Conservation (phyloP, 2,329 filamentous ascomycete species). For the Aotearoamyces nothofagi region DNA sequence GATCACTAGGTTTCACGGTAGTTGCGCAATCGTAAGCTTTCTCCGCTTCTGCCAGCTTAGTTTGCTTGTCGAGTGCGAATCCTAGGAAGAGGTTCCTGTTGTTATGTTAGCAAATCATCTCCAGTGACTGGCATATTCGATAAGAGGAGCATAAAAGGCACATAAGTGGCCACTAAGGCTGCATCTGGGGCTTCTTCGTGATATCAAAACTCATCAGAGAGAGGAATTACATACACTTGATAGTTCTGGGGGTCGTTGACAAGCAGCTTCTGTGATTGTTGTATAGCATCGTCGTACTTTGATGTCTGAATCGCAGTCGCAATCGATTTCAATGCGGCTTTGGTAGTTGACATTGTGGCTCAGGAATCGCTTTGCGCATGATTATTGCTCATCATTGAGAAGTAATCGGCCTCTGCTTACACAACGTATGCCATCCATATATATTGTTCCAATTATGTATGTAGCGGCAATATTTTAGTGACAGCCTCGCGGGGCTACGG, state of each 20-base stretch:
- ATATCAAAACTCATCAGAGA: no score
- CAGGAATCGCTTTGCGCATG: no score
- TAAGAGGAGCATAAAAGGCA: no score
- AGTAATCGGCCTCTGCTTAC: no score
- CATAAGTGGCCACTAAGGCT: no score
- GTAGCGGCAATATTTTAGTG: no score
- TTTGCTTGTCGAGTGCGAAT: conserved; percentile 67
- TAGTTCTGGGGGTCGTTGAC: conserved; percentile 64
- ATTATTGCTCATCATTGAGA: no score
- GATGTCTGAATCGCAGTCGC: conserved; percentile 63
- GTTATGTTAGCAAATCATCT: not conserved
- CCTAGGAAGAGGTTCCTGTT: conserved; percentile 69
- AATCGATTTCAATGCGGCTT: conserved; percentile 68
- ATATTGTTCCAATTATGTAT: no score
- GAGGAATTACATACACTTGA: conserved; percentile 45
- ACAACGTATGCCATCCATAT: no score
- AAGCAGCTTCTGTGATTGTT: conserved; percentile 54
- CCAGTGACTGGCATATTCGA: no score
- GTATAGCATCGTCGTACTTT: conserved; percentile 62
- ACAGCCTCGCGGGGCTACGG: no score
- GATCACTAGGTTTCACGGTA: conserved; percentile 54
- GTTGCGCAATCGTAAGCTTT: conserved; percentile 61
- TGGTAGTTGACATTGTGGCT: conserved; percentile 16
- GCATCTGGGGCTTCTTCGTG: no score
- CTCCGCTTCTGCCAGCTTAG: conserved; percentile 57